Percentiles rank a stretch among this genome's conserved stretches.
Evolutionary conservation across 352 stramenopile species (phyloP).

Genomic region (Halophytophthora polymorphica): DNA sequence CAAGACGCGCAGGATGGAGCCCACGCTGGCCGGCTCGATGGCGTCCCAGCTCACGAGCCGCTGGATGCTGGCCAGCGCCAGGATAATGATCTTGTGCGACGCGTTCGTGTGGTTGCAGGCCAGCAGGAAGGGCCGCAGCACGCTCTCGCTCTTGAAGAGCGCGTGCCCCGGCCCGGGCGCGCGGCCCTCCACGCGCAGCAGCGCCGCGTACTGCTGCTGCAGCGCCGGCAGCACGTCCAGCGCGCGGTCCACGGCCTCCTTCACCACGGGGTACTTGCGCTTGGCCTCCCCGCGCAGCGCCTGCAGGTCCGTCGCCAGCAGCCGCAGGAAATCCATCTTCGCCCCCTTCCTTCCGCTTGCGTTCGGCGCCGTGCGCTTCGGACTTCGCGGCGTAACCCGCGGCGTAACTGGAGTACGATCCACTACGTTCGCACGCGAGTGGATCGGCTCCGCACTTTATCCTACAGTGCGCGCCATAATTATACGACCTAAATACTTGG

Average conservation of each 20-base stretch:
- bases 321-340: constrained; percentile 90
- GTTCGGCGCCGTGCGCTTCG: constrained; percentile 9
- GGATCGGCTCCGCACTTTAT: too few relatives aligned
- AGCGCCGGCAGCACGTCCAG: constrained; percentile 92
- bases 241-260: constrained; percentile 94
- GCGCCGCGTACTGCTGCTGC: constrained; percentile 93
- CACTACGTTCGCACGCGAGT: too few relatives aligned
- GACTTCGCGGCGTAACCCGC: too few relatives aligned
- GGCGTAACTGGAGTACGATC: too few relatives aligned
- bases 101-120: constrained; percentile 97
- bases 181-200: constrained; percentile 60
- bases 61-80: constrained; percentile 95
- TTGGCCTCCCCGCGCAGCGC: constrained; percentile 80
- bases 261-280: constrained; percentile 93
- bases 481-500: too few relatives aligned
- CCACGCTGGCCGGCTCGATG: constrained; percentile 92
- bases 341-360: constrained; percentile 9
- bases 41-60: constrained; percentile 93
- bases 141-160: constrained; percentile 92
- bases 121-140: constrained; percentile 96
- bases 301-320: constrained; percentile 88
- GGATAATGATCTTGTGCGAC: constrained; percentile 90
- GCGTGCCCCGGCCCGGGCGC: constrained; percentile 88
- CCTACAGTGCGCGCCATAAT: too few relatives aligned
- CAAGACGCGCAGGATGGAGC: constrained; percentile 94